Evolutionary conservation across 2,329 filamentous ascomycete genomes (phyloP), one percentile per base, ranked within the genome.

Genomic region (Penicillium crustosum): DNA sequence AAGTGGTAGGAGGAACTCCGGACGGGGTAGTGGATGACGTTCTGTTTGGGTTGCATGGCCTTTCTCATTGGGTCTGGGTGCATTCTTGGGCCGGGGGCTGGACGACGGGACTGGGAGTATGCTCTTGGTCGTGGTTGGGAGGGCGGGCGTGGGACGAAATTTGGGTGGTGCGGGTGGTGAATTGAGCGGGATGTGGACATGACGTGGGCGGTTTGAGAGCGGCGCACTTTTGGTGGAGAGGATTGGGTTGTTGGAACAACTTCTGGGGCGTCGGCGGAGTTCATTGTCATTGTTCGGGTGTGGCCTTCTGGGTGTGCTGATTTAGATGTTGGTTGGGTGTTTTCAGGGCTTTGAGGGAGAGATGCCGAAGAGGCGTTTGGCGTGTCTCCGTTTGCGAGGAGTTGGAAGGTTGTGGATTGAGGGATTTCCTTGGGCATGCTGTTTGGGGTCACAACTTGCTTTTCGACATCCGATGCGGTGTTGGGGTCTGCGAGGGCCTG

Each of bases 211-310:
- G 64, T 63, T 51, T 59, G 70, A 36, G 71, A 70, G 55, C 69
- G 65, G 42, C 60, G 64, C 5, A 72, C 64, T 31, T 61, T 69
- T 29, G 61, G 44, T 13, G 70, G 67, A 21, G 63, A 66, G 12
- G 52, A 38, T 15, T 65, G 65, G 19, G 60, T 56, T 29, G 50
- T 21, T 21, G 49, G 55, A 15, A 74, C 66, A 0, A 75, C 71
- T 53, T 73, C 71, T 17, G 73, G 72, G 1, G 73, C 72, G n/a
- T 74, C 70, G 48, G 69, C 68, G 2, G 72, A 74, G 54, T 64
- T 71, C 58, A 67, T 69, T 39, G 71, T 73, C 57, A 68, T 66
- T 49, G 70, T 66, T 48, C 72, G 65, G 29, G 13, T 35, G 39
- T 60, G 61, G 15, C 58, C 58, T 23, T 63, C 59, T 7, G 43